Evolutionary conservation across 2,329 filamentous ascomycete genomes (phyloP).

Genomic region (Fusarium albidum): DNA sequence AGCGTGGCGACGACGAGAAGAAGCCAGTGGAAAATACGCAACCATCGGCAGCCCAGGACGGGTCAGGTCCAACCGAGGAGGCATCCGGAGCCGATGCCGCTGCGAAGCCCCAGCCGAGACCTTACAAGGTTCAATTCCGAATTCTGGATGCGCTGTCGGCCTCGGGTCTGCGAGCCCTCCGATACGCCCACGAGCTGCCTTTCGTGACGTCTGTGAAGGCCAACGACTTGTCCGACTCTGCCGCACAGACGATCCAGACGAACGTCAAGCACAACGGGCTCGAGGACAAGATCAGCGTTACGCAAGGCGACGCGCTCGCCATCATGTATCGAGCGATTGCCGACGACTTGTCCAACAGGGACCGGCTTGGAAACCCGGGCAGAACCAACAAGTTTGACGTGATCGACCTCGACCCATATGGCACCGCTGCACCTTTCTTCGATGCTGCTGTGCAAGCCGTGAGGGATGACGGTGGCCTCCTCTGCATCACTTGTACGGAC

Average conservation of each 20-base stretch:
- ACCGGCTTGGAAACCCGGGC: constrained; percentile 49
- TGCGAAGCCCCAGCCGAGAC: constrained; percentile 38
- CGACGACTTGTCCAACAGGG: constrained; percentile 55
- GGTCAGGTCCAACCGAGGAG: constrained; percentile 27
- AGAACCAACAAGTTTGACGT: constrained; percentile 78
- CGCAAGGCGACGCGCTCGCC: constrained; percentile 82
- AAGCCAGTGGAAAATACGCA: constrained; percentile 22
- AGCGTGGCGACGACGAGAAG: constrained; percentile 51
- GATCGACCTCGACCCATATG: constrained; percentile 96
- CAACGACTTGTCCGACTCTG: constrained; percentile 84
- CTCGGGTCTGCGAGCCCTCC: constrained; percentile 87
- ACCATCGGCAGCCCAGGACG: constrained; percentile 15
- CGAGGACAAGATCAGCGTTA: constrained; percentile 73
- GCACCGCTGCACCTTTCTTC: constrained; percentile 90
- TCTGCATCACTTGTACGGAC: constrained; percentile 97
- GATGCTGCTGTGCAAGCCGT: constrained; percentile 90
- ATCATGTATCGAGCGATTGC: constrained; percentile 86
- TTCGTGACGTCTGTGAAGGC: constrained; percentile 83
- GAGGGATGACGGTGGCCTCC: constrained; percentile 82
- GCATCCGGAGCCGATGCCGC: constrained; percentile 10
- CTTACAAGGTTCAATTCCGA: constrained; percentile 65
- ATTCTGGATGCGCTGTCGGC: constrained; percentile 96
- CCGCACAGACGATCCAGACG: constrained; percentile 80
- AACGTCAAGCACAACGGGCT: constrained; percentile 88
- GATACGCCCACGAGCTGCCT: constrained; percentile 91